Conservation (phyloP, 1,284 basidiomycete genomes). For the Leccinum fallax region DNA sequence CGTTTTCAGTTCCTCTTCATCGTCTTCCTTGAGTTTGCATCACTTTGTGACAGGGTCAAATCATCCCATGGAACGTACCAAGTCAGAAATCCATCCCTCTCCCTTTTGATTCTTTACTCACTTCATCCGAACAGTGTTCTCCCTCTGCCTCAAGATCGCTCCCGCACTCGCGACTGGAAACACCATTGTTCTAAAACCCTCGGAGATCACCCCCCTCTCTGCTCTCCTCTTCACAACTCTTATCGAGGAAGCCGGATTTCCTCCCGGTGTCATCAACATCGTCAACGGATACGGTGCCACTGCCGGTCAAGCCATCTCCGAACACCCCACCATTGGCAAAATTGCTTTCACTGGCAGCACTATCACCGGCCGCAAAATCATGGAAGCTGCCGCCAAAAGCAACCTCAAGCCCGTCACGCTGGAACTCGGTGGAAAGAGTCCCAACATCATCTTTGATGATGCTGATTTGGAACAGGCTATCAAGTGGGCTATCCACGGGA, state of each 20-base stretch:
- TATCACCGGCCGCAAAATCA: constrained; percentile 69
- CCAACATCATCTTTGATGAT: constrained; percentile 59
- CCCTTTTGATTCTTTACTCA: neutral
- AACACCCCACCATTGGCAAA: constrained; percentile 52
- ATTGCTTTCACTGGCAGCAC: constrained; percentile 58
- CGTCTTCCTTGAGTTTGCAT: neutral
- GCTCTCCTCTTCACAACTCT: constrained; percentile 26
- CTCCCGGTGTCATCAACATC: constrained; percentile 72
- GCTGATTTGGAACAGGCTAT: constrained; percentile 63
- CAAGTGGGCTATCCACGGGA: constrained; percentile 66
- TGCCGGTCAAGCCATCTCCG: constrained; percentile 25
- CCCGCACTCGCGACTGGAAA: constrained; percentile 74
- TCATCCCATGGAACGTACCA: constrained; percentile 14
- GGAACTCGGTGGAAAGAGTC: constrained; percentile 77
- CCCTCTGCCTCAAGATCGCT: constrained; percentile 69
- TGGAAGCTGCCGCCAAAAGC: constrained; percentile 63
- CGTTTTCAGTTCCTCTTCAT: neutral
- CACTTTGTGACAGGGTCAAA: constrained; percentile 9
- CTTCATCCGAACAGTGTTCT: constrained; percentile 33
- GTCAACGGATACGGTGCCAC: constrained; percentile 56
- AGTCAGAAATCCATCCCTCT: constrained; percentile 1
- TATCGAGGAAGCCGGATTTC: constrained; percentile 54
- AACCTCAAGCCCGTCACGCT: constrained; percentile 75
- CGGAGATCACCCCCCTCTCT: constrained; percentile 67
- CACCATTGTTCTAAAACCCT: constrained; percentile 71